Percentiles rank a stretch among this genome's conserved stretches.
Evolutionary conservation across 1,284 basidiomycete species (phyloP).

Genomic region (Sparassis latifolia): DNA sequence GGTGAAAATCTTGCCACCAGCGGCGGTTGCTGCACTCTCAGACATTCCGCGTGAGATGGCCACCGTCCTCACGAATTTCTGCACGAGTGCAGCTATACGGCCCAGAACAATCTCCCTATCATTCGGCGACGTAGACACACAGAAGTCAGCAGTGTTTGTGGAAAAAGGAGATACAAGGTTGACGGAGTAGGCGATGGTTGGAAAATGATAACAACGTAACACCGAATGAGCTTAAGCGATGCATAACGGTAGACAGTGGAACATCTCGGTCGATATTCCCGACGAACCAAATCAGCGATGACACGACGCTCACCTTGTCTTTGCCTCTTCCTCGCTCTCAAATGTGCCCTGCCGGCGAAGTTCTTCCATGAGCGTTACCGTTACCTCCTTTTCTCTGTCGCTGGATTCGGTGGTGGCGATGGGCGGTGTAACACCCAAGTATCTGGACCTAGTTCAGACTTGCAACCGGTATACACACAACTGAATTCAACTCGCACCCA

Average conservation of each 20-base stretch:
- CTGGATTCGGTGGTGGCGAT: slow-evolving; percentile 79
- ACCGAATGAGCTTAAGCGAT: too few relatives aligned
- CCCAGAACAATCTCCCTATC: slow-evolving; percentile 81
- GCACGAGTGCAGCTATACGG: slow-evolving; percentile 84
- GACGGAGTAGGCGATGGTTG: too few relatives aligned
- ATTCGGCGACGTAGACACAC: not conserved
- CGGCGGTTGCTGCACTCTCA: slow-evolving; percentile 77
- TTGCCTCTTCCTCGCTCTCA: slow-evolving; percentile 86
- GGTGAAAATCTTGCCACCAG: slow-evolving; percentile 98
- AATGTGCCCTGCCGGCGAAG: slow-evolving; percentile 83
- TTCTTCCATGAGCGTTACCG: slow-evolving; percentile 83
- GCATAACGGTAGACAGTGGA: too few relatives aligned
- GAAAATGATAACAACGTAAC: too few relatives aligned
- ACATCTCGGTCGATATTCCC: too few relatives aligned
- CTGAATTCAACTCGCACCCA: slow-evolving; percentile 9
- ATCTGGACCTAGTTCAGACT: slow-evolving; percentile 31
- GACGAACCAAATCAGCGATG: not conserved
- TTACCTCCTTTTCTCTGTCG: slow-evolving; percentile 76
- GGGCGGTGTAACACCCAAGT: slow-evolving; percentile 83
- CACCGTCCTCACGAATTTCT: slow-evolving; percentile 88
- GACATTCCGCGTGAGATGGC: slow-evolving; percentile 79
- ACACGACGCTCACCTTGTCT: slow-evolving; percentile 66
- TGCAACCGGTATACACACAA: too few relatives aligned
- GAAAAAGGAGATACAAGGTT: too few relatives aligned
- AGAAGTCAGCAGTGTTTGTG: not conserved